Conservation (phyloP, 2,329 filamentous ascomycete genomes). For the Colletotrichum lini region DNA sequence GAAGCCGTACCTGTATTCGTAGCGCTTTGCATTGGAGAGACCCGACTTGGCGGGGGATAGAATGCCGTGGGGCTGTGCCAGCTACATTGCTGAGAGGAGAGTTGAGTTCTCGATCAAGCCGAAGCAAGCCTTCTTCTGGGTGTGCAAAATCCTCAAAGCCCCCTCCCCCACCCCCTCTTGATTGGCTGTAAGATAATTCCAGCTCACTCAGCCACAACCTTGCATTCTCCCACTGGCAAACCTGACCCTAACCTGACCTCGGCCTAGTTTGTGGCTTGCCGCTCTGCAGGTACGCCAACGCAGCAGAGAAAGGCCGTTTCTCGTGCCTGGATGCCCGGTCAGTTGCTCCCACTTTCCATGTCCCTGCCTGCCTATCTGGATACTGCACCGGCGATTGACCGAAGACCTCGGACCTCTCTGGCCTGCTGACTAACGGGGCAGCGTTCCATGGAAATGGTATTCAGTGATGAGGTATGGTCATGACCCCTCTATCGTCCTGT, state of each 20-base stretch:
- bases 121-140: conserved; percentile 22
- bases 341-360: not conserved
- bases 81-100: conserved; percentile 15
- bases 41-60: not conserved
- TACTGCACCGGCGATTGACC: not conserved
- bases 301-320: not conserved
- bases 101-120: conserved; percentile 23
- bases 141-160: too few relatives aligned
- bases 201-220: not conserved
- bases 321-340: conserved; percentile 9
- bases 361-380: not conserved
- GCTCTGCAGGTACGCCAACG: conserved; percentile 14
- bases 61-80: not conserved
- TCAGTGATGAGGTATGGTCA: not conserved
- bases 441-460: not conserved
- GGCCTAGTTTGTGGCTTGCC: conserved; percentile 23
- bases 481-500: not conserved
- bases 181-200: not conserved
- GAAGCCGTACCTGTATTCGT: not conserved
- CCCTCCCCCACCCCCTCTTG: not conserved
- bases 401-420: not conserved
- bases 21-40: not conserved
- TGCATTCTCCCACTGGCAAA: not conserved
- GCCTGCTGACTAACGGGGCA: not conserved
- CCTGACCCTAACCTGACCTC: not conserved